A percentile compares a stretch with the other conserved stretches of the same genome.
Evolutionary conservation across 805 yeast species (phyloP).

Genomic region (Teunomyces lycoperdinae): DNA sequence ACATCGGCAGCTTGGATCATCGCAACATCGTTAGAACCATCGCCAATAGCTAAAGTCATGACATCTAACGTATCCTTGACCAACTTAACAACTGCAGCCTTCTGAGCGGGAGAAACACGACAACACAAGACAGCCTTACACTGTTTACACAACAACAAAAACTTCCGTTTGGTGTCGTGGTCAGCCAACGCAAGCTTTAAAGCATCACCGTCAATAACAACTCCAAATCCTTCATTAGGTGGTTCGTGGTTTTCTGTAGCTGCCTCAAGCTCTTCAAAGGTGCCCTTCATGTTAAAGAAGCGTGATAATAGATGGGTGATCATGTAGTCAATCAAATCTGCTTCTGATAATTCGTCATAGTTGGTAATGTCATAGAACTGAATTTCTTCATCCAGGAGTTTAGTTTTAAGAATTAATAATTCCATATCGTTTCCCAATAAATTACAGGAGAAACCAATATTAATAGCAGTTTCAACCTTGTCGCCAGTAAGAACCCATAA

Average conservation of each 20-base stretch:
- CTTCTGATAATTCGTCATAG: slow-evolving; percentile 21
- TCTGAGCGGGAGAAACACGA: slow-evolving; percentile 81
- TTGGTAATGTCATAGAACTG: slow-evolving; percentile 16
- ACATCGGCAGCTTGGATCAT: slow-evolving; percentile 86
- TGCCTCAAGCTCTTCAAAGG: slow-evolving; percentile 50
- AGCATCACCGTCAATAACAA: slow-evolving; percentile 71
- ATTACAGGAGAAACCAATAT: slow-evolving; percentile 78
- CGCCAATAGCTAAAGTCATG: slow-evolving; percentile 80
- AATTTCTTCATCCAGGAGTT: slow-evolving; percentile 25
- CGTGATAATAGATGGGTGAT: slow-evolving; percentile 52
- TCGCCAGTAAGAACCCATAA: slow-evolving; percentile 85
- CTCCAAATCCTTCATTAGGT: slow-evolving; percentile 55
- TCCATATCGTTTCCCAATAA: slow-evolving; percentile 67
- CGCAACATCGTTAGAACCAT: slow-evolving; percentile 85
- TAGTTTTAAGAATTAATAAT: slow-evolving; percentile 52
- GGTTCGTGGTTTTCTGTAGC: slow-evolving; percentile 65
- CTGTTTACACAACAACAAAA: slow-evolving; percentile 68
- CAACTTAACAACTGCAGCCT: slow-evolving; percentile 68
- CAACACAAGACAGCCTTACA: slow-evolving; percentile 80
- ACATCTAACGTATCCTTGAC: slow-evolving; percentile 65
- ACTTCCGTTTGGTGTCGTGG: slow-evolving; percentile 42
- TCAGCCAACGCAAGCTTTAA: slow-evolving; percentile 44
- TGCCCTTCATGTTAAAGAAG: slow-evolving; percentile 58
- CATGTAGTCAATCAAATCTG: slow-evolving; percentile 41
- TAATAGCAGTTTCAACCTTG: slow-evolving; percentile 79